Evolutionary conservation across 176 grass and related monocot species (phyloP), one percentile per base, ranked within the genome.

Genomic region (Olyra latifolia): DNA sequence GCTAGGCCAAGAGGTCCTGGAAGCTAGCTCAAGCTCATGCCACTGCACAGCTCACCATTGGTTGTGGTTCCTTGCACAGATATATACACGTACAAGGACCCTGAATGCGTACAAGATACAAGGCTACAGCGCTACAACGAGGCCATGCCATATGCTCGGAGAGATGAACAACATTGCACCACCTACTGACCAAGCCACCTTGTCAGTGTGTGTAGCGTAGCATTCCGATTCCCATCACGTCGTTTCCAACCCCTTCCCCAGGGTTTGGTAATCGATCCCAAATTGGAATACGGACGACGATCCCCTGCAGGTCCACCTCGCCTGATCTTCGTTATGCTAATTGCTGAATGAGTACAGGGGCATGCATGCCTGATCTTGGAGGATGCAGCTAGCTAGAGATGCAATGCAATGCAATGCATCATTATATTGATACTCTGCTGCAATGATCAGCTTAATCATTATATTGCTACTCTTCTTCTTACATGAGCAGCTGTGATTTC

Each of bases 41-140:
- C 71, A 81, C 65, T 42, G n/a, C 72, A 25, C 86, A 87, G 66
- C 86, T 82, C 86, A 87, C 79, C 52, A 35, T 23, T 75, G 81
- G 24, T 4, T 35, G 2, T 24, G n/a, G 57, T 32, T 25, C 53
- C 41, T 59, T 62, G 29, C 15, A 74, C 30, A 55, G 10, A 10
- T 10, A 17, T 58, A 77, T 48, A 4, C 30, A 15, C 6, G 24
- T n/a, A 48, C 5, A 22, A 35, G 32, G 32, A 35, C 32, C 32
- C 28, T 40, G 20, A 14, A 69, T 58, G n/a, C 46, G 46, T 38
- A 53, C 27, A 55, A 49, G 45, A 57, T 55, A 82, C 44, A 52
- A 28, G 50, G 74, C 22, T 58, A 41, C 53, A 52, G 22, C 60
- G 74, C 22, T 58, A 41, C 53, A 69, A 32, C 54, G 32, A 19